A percentile compares a stretch with the other conserved stretches of the same genome.
These are phyloP conservation scores for Dactylonectria macrodidyma DNA, from an alignment of 2,329 filamentous ascomycete genomes.

Conservation along the genomic window DNA sequence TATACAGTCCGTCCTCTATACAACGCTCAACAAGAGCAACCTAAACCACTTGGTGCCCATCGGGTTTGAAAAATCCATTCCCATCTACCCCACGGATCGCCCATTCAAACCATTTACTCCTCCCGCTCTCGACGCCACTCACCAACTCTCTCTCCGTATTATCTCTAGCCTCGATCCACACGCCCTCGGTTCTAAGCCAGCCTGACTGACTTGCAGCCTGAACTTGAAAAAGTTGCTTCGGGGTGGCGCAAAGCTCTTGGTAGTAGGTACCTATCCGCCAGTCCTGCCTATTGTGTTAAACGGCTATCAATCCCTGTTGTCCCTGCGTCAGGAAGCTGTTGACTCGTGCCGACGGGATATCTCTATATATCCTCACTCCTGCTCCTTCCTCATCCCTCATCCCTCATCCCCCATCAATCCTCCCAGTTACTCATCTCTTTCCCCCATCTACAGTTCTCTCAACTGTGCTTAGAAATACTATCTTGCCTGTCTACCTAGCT, in stretches of 20 bases:
- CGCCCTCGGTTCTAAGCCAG: constrained; percentile 18
- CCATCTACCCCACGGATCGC: not conserved
- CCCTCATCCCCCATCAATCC: not conserved
- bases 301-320: constrained; percentile 29
- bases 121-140: not conserved
- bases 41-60: not conserved
- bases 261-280: constrained; percentile 28
- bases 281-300: constrained; percentile 38
- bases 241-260: constrained; percentile 43
- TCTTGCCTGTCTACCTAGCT: not conserved
- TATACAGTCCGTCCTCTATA: not conserved
- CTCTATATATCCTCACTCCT: constrained; percentile 34
- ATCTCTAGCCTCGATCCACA: not conserved
- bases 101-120: constrained; percentile 14
- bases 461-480: not conserved
- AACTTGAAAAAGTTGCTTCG: constrained; percentile 20
- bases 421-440: constrained; percentile 1
- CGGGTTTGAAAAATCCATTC: not conserved
- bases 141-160: constrained; percentile 23
- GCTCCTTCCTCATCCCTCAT: constrained; percentile 11
- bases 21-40: not conserved
- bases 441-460: not conserved
- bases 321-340: constrained; percentile 32
- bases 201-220: constrained; percentile 11
- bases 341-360: constrained; percentile 18